A percentile compares a stretch with the other conserved stretches of the same genome.
Evolutionary conservation across 2,329 filamentous ascomycete species (phyloP).

Genomic region (Colletotrichum musicola): DNA sequence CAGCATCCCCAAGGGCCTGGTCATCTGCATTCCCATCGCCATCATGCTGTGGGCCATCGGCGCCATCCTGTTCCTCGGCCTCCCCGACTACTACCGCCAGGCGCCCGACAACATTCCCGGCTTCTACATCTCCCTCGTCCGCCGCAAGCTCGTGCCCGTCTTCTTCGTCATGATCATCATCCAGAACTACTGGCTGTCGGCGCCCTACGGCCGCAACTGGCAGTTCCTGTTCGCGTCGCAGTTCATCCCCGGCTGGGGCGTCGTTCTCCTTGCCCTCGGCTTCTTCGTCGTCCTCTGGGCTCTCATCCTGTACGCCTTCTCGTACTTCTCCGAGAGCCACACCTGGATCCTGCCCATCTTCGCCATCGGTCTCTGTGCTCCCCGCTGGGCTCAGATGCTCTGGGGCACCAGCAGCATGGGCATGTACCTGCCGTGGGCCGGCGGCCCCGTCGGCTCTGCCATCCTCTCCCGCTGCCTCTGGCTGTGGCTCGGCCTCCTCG

Average conservation of each 20-base stretch:
- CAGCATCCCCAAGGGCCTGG: slow-evolving; percentile 48
- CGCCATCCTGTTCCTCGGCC: slow-evolving; percentile 67
- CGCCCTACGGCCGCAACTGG: slow-evolving; percentile 77
- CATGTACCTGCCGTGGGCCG: slow-evolving; percentile 73
- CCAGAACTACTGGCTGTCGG: slow-evolving; percentile 76
- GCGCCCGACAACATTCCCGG: slow-evolving; percentile 72
- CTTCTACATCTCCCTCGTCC: slow-evolving; percentile 72
- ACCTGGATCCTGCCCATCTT: slow-evolving; percentile 77
- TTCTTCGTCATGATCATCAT: slow-evolving; percentile 74
- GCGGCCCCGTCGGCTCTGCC: slow-evolving; percentile 62
- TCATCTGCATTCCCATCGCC: slow-evolving; percentile 70
- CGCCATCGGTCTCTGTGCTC: slow-evolving; percentile 74
- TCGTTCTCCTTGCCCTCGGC: slow-evolving; percentile 67
- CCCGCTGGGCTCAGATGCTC: slow-evolving; percentile 76
- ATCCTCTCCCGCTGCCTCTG: slow-evolving; percentile 71
- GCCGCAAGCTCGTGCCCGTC: slow-evolving; percentile 76
- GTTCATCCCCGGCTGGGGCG: slow-evolving; percentile 67
- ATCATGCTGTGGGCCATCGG: slow-evolving; percentile 69
- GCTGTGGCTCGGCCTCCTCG: slow-evolving; percentile 73
- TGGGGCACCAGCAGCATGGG: slow-evolving; percentile 74
- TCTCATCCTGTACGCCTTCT: slow-evolving; percentile 63
- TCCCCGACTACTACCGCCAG: slow-evolving; percentile 76
- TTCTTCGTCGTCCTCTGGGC: slow-evolving; percentile 70
- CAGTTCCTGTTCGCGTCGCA: slow-evolving; percentile 71
- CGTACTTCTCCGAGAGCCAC: slow-evolving; percentile 68